Conservation (phyloP, 371 early-diverging fungal species). For the Mortierella polycephala region DNA sequence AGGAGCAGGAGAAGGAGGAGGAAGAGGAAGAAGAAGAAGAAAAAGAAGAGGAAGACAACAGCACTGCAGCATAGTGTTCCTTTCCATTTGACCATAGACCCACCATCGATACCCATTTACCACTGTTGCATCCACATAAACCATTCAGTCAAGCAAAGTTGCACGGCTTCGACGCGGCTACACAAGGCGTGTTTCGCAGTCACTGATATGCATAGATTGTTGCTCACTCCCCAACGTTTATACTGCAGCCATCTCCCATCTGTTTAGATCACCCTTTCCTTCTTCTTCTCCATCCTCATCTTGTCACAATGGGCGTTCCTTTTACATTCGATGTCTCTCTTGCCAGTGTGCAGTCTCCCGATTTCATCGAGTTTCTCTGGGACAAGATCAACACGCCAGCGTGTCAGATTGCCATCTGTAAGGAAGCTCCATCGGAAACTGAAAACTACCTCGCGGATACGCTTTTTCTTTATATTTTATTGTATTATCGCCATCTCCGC, state of each 20-base stretch:
- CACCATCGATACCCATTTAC: constrained; percentile 2
- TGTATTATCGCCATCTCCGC: neutral
- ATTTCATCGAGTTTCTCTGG: constrained; percentile 47
- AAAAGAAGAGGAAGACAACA: neutral
- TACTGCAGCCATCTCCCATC: neutral
- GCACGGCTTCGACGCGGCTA: too few species aligned
- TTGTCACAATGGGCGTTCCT: constrained; percentile 25
- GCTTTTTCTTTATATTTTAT: constrained; percentile 2
- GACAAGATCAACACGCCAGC: constrained; percentile 40
- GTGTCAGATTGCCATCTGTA: constrained; percentile 50
- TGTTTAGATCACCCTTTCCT: neutral
- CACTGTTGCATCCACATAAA: too few species aligned
- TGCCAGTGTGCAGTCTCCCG: constrained; percentile 27
- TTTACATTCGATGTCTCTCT: constrained; percentile 32
- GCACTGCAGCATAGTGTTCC: neutral
- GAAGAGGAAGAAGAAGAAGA: constrained; percentile 1
- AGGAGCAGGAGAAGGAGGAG: constrained; percentile 19
- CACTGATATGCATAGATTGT: neutral
- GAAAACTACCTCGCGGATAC: neutral
- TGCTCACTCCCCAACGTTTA: neutral
- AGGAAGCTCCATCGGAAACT: neutral
- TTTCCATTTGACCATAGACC: too few species aligned
- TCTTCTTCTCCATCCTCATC: neutral
- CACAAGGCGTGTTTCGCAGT: too few species aligned
- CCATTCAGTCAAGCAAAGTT: neutral